These are phyloP conservation scores for Candida nemodendra DNA, from an alignment of 805 yeast genomes.

Conservation along the genomic window DNA sequence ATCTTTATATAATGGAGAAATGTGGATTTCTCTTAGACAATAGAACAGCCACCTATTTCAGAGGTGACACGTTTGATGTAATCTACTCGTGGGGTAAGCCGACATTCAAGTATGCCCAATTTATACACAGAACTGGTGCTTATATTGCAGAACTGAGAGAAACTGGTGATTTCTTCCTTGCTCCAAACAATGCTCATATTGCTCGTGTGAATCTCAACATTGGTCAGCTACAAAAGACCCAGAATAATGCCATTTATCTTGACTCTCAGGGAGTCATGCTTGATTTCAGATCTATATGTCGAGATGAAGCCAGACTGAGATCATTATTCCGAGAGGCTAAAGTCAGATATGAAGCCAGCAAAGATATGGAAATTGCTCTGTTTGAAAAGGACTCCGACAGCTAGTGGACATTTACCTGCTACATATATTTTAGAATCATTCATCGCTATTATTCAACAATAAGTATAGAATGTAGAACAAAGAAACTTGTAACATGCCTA, in stretches of 20 bases:
- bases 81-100: constrained; percentile 92
- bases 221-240: constrained; percentile 26
- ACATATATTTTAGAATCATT: background rate
- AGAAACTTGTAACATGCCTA: no score
- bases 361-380: constrained; percentile 27
- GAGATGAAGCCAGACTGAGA: constrained; percentile 46
- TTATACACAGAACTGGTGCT: constrained; percentile 84
- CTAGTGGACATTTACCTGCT: background rate
- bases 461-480: no score
- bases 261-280: constrained; percentile 77
- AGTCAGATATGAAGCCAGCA: constrained; percentile 40
- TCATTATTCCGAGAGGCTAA: constrained; percentile 60
- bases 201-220: constrained; percentile 60
- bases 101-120: constrained; percentile 78
- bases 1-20: constrained; percentile 64
- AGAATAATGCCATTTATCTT: constrained; percentile 36
- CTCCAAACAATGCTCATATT: constrained; percentile 84
- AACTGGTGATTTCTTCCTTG: constrained; percentile 74
- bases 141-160: constrained; percentile 84
- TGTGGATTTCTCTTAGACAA: constrained; percentile 81
- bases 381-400: constrained; percentile 14
- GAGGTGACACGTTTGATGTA: constrained; percentile 55
- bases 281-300: constrained; percentile 62
- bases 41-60: constrained; percentile 65
- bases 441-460: no score